Base-by-base conservation (phyloP, 345 rosid species). In the Ceriops tagal region DNA sequence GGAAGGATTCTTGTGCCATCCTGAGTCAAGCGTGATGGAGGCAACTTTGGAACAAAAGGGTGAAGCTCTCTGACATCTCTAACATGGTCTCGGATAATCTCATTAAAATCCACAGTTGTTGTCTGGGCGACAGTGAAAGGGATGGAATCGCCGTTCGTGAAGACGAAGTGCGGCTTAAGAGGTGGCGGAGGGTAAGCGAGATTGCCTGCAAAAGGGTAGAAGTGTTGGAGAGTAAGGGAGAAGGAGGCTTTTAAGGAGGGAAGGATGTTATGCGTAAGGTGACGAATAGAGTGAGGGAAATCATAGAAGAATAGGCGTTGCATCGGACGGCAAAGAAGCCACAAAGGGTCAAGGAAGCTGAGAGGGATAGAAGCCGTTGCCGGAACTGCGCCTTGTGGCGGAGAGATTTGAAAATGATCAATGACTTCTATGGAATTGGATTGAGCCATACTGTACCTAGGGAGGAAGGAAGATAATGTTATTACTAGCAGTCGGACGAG, bases 241-340 rank as follows among this genome's bases (percentile, higher is more conserved):
- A 79, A 80, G 46, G 83, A 76, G 69, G 43, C 24, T 11, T 37
- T 66, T 16, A 79, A 72, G 28, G 6, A 4, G 21, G 79, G 79
- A 43, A 75, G 65, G 35, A 56, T 26, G 59, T 46, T 53, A 24
- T 67, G 2, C 7, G 43, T 19, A 56, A 75, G 70, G 69, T 68
- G 31, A n/a, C 21, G 47, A 37, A 75, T 66, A 8, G 80, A 30
- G 55, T 58, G n/a, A 57, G 75, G 73, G 19, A 61, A 58, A 2
- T 76, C 56, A 37, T 69, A 80, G 73, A 76, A 75, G 78, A 73
- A 66, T 31, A 80, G 68, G 16, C 75, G 78, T 43, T 75, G 78
- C 65, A 75, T 65, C 28, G 58, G 75, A 15, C 27, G 51, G 61
- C 59, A 61, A 32, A 26, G 61, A 56, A 66, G 43, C 72, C 79